These are phyloP conservation scores for Strobilomyces dryophilus DNA, from an alignment of 768 basidiomycete genomes.

Conservation along the genomic window DNA sequence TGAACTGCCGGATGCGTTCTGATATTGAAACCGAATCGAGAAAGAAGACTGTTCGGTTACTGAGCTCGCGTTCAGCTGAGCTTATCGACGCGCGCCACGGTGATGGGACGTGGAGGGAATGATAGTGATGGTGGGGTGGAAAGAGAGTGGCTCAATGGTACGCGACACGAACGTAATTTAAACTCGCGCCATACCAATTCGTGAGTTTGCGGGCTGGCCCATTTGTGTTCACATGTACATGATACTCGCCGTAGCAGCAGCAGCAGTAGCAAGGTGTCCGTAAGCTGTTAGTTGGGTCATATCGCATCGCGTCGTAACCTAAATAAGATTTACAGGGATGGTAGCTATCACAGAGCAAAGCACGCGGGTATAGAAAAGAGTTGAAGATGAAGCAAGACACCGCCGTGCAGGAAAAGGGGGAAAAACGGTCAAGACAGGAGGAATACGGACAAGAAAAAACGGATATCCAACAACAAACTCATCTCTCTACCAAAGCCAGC, in stretches of 20 bases:
- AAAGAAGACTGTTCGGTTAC: not conserved
- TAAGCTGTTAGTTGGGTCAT: conserved; percentile 23
- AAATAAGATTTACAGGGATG: conserved; percentile 13
- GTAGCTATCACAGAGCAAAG: conserved; percentile 6
- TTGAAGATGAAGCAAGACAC: conserved; percentile 19
- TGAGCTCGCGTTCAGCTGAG: not conserved
- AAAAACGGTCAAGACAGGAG: conserved; percentile 11
- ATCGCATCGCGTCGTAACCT: conserved; percentile 22
- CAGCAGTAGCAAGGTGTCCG: conserved; percentile 10
- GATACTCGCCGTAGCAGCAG: too few species aligned
- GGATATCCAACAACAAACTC: conserved; percentile 30
- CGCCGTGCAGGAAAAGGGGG: conserved; percentile 24
- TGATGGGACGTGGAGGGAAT: not conserved
- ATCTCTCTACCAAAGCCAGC: conserved; percentile 56
- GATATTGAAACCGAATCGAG: not conserved
- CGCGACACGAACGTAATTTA: not conserved
- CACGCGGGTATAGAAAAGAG: conserved; percentile 3
- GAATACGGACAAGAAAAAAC: conserved; percentile 29
- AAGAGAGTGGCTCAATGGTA: conserved; percentile 1
- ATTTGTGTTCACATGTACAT: too few species aligned
- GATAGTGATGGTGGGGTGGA: not conserved
- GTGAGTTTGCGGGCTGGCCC: not conserved
- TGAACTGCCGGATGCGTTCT: not conserved
- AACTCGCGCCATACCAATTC: not conserved
- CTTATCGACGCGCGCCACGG: conserved; percentile 3